These are phyloP conservation scores for Ramalina intermedia DNA, from an alignment of 495 filamentous ascomycete genomes.

Conservation along the genomic window DNA sequence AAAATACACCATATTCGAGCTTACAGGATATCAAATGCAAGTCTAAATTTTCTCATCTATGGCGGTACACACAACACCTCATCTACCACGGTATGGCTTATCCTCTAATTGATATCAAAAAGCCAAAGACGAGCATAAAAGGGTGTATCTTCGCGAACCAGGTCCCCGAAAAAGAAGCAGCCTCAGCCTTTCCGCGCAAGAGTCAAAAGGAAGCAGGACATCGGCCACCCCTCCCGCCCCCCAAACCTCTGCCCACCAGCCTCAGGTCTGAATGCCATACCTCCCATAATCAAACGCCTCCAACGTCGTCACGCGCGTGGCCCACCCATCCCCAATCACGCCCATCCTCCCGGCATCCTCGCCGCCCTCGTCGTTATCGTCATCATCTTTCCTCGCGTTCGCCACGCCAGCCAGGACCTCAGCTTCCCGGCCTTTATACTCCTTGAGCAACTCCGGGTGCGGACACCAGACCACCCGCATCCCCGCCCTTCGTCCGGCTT, in stretches of 20 bases:
- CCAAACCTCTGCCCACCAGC: background rate
- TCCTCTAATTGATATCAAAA: too few species aligned
- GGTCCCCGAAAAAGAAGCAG: too few species aligned
- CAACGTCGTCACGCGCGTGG: slow-evolving; percentile 42
- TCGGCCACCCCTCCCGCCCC: too few species aligned
- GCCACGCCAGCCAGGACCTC: slow-evolving; percentile 76
- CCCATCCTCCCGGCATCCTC: slow-evolving; percentile 28
- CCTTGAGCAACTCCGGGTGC: slow-evolving; percentile 61
- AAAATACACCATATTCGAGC: too few species aligned
- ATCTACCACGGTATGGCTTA: too few species aligned
- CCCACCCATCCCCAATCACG: slow-evolving; percentile 61
- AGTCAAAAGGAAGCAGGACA: too few species aligned
- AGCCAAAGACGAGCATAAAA: too few species aligned
- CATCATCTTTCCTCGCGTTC: slow-evolving; percentile 46
- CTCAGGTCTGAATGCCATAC: slow-evolving; percentile 43
- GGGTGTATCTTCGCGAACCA: too few species aligned
- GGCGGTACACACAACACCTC: too few species aligned
- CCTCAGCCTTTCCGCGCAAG: too few species aligned
- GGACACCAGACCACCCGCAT: slow-evolving; percentile 95
- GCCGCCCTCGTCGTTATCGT: slow-evolving; percentile 34
- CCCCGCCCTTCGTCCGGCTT: slow-evolving; percentile 78
- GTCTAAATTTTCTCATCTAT: too few species aligned
- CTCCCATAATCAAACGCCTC: slow-evolving; percentile 57
- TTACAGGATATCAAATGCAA: too few species aligned
- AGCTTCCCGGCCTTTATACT: slow-evolving; percentile 60